phyloP scores from a whole-genome alignment of 1,284 basidiomycete genomes.

The Puccinia triticina region DNA sequence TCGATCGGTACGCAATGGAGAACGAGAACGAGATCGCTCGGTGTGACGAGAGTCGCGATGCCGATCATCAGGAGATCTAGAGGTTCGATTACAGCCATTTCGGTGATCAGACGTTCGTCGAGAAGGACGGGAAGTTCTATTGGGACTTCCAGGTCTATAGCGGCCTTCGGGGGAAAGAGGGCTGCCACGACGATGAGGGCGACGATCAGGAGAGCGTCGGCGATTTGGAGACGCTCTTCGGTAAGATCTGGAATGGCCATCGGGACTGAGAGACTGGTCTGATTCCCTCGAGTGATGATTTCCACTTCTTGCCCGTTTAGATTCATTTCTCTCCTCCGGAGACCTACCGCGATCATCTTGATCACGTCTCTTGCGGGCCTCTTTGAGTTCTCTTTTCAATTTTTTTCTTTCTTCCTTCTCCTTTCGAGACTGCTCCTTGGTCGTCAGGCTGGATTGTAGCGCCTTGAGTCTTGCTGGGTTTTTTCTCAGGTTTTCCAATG shows the following conservation, averaged over 20 bases:
- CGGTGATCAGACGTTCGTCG: conserved; percentile 21
- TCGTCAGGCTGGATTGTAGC: conserved; percentile 9
- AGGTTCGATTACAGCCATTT: not conserved
- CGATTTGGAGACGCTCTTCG: not conserved
- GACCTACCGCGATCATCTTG: conserved; percentile 4
- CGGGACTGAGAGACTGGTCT: conserved; percentile 4
- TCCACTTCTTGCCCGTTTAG: not conserved
- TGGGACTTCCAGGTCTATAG: not conserved
- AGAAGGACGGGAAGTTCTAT: not conserved
- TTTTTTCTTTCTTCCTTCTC: conserved; percentile 37
- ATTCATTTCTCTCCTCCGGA: not conserved
- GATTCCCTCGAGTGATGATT: conserved; percentile 21
- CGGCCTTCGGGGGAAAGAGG: conserved; percentile 13
- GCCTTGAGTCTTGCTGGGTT: conserved; percentile 83
- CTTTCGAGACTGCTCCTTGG: conserved; percentile 22
- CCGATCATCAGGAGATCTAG: conserved; percentile 30
- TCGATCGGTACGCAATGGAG: conserved; percentile 10
- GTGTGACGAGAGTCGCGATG: conserved; percentile 21
- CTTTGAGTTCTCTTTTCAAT: conserved; percentile 32
- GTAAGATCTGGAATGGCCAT: not conserved
- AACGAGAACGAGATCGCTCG: conserved; percentile 18
- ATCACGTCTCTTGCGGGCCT: conserved; percentile 14
- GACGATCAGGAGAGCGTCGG: conserved; percentile 1
- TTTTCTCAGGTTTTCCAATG: conserved; percentile 83
- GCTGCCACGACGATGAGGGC: not conserved